Evolutionary conservation across 2,329 filamentous ascomycete species (phyloP), one percentile per base, ranked within the genome.

Genomic region (Trichoderma sp.): DNA sequence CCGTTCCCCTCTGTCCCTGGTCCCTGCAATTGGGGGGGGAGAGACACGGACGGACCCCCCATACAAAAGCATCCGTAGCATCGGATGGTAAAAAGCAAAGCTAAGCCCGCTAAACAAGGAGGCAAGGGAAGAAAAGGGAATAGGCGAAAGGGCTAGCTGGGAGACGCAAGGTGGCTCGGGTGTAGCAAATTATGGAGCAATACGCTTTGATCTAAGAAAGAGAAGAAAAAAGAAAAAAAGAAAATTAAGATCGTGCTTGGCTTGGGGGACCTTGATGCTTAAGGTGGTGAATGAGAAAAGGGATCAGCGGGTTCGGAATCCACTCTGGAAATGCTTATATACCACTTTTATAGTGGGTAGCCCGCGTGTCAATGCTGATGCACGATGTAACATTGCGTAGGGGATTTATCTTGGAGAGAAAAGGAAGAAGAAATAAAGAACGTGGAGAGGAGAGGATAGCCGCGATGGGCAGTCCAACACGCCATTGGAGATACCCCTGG

Each of bases 381-480:
- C 52, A n/a, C 21, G 16, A 56, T 56, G 52, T 56, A 5, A 29
- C 52, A 31, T 56, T 53, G 59, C 43, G 35, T 33, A 5, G 27
- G 16, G 21, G n/a, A 37, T 19, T 29, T 14, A 3, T 35, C 33
- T 13, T 35, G 4, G 33, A 33, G 7, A 55, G 19, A 29, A 27
- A 19, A 5, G 21, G 40, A 47, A 52, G 49, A 53, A 53, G 27
- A 43, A 33, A 13, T 27, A 29, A 29, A 29, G 10, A 40, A 35
- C 27, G 47, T n/a, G 47, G 29, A 29, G 24, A 52, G 60, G 31
- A n/a, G 29, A 62, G 60, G 53, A 24, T 65, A 57, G 40, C 13
- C 14, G 19, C 53, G 37, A 58, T 58, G 53, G 33, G 33, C 47
- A 65, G 52, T 37, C 62, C 62, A 40, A 66, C 63, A 66, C 63